These are phyloP conservation scores for Capsella rubella DNA, from an alignment of 441 rosid species.

Conservation along the genomic window DNA sequence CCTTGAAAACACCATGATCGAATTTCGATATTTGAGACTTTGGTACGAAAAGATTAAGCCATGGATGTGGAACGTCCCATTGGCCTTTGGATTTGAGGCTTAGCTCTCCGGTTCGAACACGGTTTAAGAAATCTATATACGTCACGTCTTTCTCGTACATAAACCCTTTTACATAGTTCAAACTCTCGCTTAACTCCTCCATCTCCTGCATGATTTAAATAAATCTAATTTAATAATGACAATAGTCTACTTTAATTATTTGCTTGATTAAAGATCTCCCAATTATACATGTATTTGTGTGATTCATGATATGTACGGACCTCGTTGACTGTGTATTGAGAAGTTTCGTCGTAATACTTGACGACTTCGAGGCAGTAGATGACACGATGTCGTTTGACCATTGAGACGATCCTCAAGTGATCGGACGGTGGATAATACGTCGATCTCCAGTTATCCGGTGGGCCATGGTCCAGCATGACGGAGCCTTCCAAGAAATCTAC, in stretches of 20 bases:
- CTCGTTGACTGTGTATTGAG: constrained; percentile 55
- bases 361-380: constrained; percentile 88
- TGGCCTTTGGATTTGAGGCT: constrained; percentile 66
- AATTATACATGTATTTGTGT: constrained; percentile 11
- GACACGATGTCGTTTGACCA: constrained; percentile 56
- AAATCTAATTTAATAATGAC: background rate
- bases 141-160: constrained; percentile 65
- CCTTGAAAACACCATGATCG: constrained; percentile 67
- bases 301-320: constrained; percentile 43
- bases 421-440: constrained; percentile 76
- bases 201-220: constrained; percentile 52
- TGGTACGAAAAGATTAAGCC: constrained; percentile 90
- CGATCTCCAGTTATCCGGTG: constrained; percentile 63
- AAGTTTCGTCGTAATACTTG: constrained; percentile 68
- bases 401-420: constrained; percentile 59
- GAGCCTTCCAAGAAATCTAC: constrained; percentile 86
- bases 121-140: constrained; percentile 68
- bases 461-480: constrained; percentile 61
- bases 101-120: constrained; percentile 78
- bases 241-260: background rate
- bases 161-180: constrained; percentile 58
- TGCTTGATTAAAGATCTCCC: background rate
- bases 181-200: constrained; percentile 49
- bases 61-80: constrained; percentile 99
- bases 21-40: constrained; percentile 68